These are phyloP conservation scores for Pseudocercospora macadamiae DNA, from an alignment of 2,329 filamentous ascomycete genomes.

Conservation along the genomic window DNA sequence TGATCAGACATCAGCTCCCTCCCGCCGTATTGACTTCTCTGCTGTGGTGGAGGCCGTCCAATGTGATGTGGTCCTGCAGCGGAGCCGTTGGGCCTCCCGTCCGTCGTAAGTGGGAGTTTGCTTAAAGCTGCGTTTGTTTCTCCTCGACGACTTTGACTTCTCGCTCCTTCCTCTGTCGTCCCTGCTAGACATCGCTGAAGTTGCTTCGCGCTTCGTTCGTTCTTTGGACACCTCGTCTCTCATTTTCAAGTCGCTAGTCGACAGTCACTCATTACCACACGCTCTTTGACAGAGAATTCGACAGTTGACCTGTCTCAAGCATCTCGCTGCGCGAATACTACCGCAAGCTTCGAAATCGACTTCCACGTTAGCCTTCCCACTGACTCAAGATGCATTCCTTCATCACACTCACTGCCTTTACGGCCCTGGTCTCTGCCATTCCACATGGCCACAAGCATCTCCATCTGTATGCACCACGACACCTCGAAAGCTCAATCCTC, in stretches of 20 bases:
- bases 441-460: conserved; percentile 21
- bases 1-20: background rate
- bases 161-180: conserved; percentile 3
- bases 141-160: background rate
- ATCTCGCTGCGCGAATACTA: background rate
- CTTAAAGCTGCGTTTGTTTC: conserved; percentile 1
- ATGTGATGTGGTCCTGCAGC: background rate
- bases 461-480: conserved; percentile 17
- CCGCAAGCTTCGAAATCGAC: background rate
- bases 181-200: conserved; percentile 8
- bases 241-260: conserved; percentile 25
- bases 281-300: conserved; percentile 16
- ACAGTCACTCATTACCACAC: conserved; percentile 25
- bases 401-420: conserved; percentile 14
- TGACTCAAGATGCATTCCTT: conserved; percentile 18
- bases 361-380: background rate
- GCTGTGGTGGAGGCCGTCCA: background rate
- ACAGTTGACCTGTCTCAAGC: conserved; percentile 17
- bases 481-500: conserved; percentile 11
- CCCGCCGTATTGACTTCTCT: background rate
- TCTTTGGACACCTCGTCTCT: conserved; percentile 14
- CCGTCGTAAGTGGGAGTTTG: background rate
- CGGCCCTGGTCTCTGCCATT: conserved; percentile 20
- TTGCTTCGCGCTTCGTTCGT: conserved; percentile 19
- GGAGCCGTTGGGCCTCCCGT: background rate